Evolutionary conservation across 2,329 filamentous ascomycete genomes (phyloP), one percentile per base, ranked within the genome.

Genomic region (Alternaria triticimaculans): DNA sequence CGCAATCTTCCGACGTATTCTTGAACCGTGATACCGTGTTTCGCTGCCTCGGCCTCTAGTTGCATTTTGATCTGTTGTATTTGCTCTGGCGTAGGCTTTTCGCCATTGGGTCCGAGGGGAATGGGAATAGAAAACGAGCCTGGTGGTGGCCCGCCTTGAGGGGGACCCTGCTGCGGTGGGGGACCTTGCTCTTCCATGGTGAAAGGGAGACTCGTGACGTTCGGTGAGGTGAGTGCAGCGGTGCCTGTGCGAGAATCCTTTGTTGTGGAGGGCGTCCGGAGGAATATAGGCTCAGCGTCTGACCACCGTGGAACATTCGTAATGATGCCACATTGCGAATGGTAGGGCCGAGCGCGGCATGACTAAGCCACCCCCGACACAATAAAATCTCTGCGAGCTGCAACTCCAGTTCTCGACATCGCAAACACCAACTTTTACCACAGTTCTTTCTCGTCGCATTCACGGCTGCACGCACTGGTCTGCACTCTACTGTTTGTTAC

Each of bases 61-160:
- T 96, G 91, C 72, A 89, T 88, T 80, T 96, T 92, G 86, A 97
- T 96, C 60, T 87, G 86, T 60, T 88, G 88, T 68, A 97, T 92
- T 83, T 97, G 94, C 82, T 97, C 91, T 53, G 92, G 94, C 20
- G 90, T 89, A 33, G 93, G 93, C 70, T 84, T 84, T 68, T 84
- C 82, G 50, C 82, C 82, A 21, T 65, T 74, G 67, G 70, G 71
- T 41, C 72, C 72, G 44, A 69, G 64, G 20, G 74, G 74, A 49
- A 72, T 72, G 56, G 67, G 67, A 37, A 70, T 70, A 23, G 64
- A 59, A 33, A 69, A 57, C 1, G 62, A 58, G 59, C 69, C 67
- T 64, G 69, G 72, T 14, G 73, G 68, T 50, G 70, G 64, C 51
- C 60, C 58, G 43, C 56, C 64, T 46, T 64, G 56, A 23, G 60